Evolutionary conservation across 345 rosid genomes (phyloP), one percentile per base, ranked within the genome.

Genomic region (Populus simonii): DNA sequence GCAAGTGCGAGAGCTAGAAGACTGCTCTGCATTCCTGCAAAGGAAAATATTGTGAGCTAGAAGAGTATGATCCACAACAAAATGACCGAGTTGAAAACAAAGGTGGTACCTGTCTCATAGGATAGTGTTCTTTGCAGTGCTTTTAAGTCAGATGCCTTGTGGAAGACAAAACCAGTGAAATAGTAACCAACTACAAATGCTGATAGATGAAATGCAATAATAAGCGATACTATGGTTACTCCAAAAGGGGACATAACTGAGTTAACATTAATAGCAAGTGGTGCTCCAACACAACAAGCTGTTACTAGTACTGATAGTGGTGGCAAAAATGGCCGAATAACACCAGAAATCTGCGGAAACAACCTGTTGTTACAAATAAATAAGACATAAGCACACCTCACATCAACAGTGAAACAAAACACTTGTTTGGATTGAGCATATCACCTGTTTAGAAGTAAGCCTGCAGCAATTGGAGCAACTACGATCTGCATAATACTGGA

Each of bases 11-110:
- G 92, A 39, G 97, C 99, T 65, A 93, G 79, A 80, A 93, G 99
- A 80, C 99, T 95, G 87, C 99, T 95, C 82, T 95, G 99, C 99
- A 95, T 95, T 72, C 99, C 99, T 94, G 83, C 61, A 73, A 80
- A 23, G 68, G 47, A 47, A 59, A 68, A 63, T 51, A 27, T 51
- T 4, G 33, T 76, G 29, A 69, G 83, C 66, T 33, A 65, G 67
- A 55, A 53, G 39, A 39, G 74, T 71, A 22, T 43, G 47, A 17
- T 31, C 17, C 63, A n/a, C 3, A 22, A 33, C 27, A 67, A 79
- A 39, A 15, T 57, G 13, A 65, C 27, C 55, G n/a, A 6, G 20
- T 25, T 13, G 33, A 51, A 59, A 11, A n/a, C 0, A 29, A 57
- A 66, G 41, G 36, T 6, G n/a, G 17, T 77, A 92, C 97, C 97